These are phyloP conservation scores for Monosporascus sp. DNA, from an alignment of 2,329 filamentous ascomycete species.

Conservation along the genomic window DNA sequence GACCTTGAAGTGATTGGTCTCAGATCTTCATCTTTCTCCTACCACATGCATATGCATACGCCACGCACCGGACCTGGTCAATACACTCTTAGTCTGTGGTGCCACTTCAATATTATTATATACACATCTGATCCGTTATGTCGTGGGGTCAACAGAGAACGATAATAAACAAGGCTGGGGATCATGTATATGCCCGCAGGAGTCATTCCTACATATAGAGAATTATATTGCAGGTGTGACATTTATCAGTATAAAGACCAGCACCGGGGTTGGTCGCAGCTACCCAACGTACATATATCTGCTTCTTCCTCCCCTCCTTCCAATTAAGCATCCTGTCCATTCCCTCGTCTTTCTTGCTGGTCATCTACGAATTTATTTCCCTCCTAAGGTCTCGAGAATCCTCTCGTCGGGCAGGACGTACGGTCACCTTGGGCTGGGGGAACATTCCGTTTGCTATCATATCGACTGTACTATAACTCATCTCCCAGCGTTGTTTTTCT, in stretches of 20 bases:
- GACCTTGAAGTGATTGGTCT: too few species aligned
- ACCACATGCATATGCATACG: neutral
- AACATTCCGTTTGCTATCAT: slow-evolving; percentile 19
- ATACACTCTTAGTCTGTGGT: too few species aligned
- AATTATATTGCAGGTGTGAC: too few species aligned
- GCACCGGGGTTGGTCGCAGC: neutral
- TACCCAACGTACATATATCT: neutral
- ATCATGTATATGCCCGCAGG: too few species aligned
- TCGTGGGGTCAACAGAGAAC: too few species aligned
- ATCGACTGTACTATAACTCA: slow-evolving; percentile 14
- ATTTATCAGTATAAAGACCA: too few species aligned
- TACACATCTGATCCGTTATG: too few species aligned
- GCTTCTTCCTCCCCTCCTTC: slow-evolving; percentile 2
- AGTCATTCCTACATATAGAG: too few species aligned
- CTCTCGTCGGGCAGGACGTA: too few species aligned
- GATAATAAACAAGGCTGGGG: too few species aligned
- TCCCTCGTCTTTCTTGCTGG: slow-evolving; percentile 1
- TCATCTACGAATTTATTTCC: neutral
- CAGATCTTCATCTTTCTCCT: neutral
- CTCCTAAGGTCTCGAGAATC: slow-evolving; percentile 4
- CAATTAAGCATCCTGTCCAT: slow-evolving; percentile 7
- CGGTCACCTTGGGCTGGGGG: slow-evolving; percentile 5
- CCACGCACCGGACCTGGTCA: neutral
- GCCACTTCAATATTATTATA: neutral
- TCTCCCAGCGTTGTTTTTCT: slow-evolving; percentile 1